Evolutionary conservation across 2,329 filamentous ascomycete species (phyloP).

Genomic region (Neofusicoccum sp.): DNA sequence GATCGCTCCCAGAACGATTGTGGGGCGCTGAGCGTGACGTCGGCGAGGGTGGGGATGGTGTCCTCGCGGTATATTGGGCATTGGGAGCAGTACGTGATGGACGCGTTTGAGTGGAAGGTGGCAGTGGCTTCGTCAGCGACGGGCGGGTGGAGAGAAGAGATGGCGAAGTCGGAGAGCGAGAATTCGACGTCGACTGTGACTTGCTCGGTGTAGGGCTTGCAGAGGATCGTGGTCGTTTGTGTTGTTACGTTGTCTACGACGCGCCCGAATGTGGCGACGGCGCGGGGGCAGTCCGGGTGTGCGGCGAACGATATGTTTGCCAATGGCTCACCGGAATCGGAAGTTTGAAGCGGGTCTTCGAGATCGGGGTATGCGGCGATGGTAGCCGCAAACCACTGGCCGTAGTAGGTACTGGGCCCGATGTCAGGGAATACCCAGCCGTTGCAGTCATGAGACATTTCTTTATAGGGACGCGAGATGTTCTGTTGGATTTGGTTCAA

Average conservation of each 20-base stretch:
- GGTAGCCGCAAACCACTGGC: not conserved
- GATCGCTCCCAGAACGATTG: too few relatives aligned
- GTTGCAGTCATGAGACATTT: too few relatives aligned
- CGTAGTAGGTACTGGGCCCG: not conserved
- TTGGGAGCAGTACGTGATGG: too few relatives aligned
- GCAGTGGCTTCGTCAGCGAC: too few relatives aligned
- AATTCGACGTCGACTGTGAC: not conserved
- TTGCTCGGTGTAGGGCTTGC: not conserved
- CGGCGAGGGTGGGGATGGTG: too few relatives aligned
- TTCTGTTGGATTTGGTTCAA: too few relatives aligned
- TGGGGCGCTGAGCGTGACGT: too few relatives aligned
- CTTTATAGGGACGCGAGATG: too few relatives aligned
- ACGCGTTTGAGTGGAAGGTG: too few relatives aligned
- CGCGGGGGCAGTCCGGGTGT: not conserved
- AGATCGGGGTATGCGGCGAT: not conserved
- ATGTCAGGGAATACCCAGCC: too few relatives aligned
- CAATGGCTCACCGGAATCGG: not conserved
- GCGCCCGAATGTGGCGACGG: not conserved
- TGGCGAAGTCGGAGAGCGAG: not conserved
- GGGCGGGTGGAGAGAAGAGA: too few relatives aligned
- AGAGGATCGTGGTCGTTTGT: not conserved
- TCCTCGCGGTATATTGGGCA: too few relatives aligned
- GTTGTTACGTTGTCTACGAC: not conserved
- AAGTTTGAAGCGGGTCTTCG: not conserved
- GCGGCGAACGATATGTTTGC: not conserved